These are phyloP conservation scores for Neospermospora avenae DNA, from an alignment of 2,329 filamentous ascomycete genomes.

Conservation along the genomic window DNA sequence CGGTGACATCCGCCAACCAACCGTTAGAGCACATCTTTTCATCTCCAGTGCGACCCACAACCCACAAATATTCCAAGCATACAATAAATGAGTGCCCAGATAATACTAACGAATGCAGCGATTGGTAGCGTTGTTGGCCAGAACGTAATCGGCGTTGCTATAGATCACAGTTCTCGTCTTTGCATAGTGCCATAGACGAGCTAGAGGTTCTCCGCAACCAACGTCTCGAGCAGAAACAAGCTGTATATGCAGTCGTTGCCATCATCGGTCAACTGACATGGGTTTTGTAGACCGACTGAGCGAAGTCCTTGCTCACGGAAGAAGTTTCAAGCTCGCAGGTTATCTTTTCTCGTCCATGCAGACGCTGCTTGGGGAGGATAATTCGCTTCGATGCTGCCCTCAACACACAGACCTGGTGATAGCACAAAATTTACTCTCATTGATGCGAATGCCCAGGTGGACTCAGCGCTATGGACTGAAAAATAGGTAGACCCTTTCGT, in stretches of 20 bases:
- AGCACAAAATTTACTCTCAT: not conserved
- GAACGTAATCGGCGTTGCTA: conserved; percentile 1
- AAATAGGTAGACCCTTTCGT: conserved; percentile 1
- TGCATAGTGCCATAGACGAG: not conserved
- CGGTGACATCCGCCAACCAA: too few species aligned
- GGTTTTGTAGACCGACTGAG: conserved; percentile 5
- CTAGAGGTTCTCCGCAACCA: not conserved
- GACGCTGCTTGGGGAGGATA: conserved; percentile 7
- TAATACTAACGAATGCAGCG: not conserved
- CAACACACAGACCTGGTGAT: not conserved
- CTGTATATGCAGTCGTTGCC: conserved; percentile 6
- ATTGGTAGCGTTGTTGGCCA: conserved; percentile 3
- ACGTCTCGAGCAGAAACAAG: not conserved
- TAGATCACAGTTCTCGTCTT: conserved; percentile 5
- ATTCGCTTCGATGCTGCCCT: conserved; percentile 5
- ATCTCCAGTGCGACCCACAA: not conserved
- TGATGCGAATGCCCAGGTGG: not conserved
- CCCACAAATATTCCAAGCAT: not conserved
- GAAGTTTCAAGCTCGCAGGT: not conserved
- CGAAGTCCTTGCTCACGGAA: conserved; percentile 1
- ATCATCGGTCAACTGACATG: conserved; percentile 7
- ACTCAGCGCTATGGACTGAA: not conserved
- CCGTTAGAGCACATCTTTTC: not conserved
- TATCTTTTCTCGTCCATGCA: conserved; percentile 6
- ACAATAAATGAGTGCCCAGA: conserved; percentile 2